Evolutionary conservation across 176 grass and related monocot species (phyloP).

Genomic region (Elymus sibiricus): DNA sequence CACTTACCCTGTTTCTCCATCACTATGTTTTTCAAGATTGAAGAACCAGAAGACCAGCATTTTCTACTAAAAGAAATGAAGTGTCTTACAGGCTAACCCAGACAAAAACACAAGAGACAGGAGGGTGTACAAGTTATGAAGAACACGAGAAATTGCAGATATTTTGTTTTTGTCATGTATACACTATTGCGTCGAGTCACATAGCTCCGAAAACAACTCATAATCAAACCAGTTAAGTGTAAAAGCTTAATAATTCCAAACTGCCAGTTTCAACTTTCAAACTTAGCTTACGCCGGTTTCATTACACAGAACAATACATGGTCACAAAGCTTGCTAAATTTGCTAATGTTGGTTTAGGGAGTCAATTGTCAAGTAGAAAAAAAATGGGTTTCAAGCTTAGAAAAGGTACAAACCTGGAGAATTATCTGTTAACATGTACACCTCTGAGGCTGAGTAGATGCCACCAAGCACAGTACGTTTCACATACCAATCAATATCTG

Average conservation of each 20-base stretch:
- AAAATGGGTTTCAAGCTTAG: neutral
- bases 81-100: neutral
- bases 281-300: neutral
- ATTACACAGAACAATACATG: constrained; percentile 3
- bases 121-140: neutral
- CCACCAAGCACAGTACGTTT: constrained; percentile 88
- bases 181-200: neutral
- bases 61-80: neutral
- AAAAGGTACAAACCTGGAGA: constrained; percentile 63
- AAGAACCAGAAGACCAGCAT: neutral
- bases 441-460: constrained; percentile 96
- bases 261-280: neutral
- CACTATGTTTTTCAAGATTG: neutral
- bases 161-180: neutral
- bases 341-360: neutral
- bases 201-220: neutral
- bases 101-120: neutral
- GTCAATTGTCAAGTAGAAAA: neutral
- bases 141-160: neutral
- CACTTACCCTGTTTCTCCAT: neutral
- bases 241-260: neutral
- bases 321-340: neutral
- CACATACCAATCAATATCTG: constrained; percentile 95
- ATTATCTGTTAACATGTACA: constrained; percentile 96
- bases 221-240: neutral